A percentile compares a stretch with the other conserved stretches of the same genome.
Conservation (phyloP, 2,329 filamentous ascomycete species). For the Chaetomiaceae sp. region DNA sequence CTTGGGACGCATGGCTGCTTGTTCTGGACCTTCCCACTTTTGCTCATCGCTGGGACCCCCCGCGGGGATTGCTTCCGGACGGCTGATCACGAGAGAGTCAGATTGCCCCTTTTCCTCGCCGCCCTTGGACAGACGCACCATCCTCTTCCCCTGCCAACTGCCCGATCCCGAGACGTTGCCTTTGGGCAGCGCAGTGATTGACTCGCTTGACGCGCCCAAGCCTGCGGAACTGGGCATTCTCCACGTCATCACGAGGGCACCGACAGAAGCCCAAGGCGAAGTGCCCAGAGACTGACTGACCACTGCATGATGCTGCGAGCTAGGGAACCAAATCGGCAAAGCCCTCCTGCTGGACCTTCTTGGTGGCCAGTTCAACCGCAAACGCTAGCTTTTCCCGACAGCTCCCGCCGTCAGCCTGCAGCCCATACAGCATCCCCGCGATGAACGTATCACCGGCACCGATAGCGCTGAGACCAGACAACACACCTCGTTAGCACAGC, state of each 20-base stretch:
- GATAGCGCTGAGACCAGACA: constrained; percentile 50
- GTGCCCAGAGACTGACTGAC: not conserved
- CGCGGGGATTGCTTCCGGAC: constrained; percentile 23
- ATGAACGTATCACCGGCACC: constrained; percentile 75
- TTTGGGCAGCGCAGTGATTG: not conserved
- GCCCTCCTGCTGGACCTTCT: constrained; percentile 64
- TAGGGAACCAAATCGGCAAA: constrained; percentile 48
- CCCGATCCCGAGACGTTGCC: constrained; percentile 2
- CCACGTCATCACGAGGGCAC: constrained; percentile 19
- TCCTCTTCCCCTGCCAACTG: constrained; percentile 3
- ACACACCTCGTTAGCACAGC: constrained; percentile 12
- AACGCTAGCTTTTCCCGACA: constrained; percentile 46
- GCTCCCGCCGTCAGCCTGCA: constrained; percentile 49
- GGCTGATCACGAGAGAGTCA: constrained; percentile 18
- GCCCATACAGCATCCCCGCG: constrained; percentile 62
- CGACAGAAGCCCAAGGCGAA: not conserved
- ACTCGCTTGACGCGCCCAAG: constrained; percentile 1
- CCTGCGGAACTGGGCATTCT: not conserved
- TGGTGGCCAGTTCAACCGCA: constrained; percentile 62
- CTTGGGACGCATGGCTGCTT: not conserved
- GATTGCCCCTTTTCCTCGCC: constrained; percentile 2
- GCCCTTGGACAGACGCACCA: constrained; percentile 1
- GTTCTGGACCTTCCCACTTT: not conserved
- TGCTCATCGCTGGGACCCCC: constrained; percentile 2
- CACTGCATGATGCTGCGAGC: not conserved